Base-by-base conservation (phyloP, 495 filamentous ascomycete species). In the Aspergillus coremiiformis region DNA sequence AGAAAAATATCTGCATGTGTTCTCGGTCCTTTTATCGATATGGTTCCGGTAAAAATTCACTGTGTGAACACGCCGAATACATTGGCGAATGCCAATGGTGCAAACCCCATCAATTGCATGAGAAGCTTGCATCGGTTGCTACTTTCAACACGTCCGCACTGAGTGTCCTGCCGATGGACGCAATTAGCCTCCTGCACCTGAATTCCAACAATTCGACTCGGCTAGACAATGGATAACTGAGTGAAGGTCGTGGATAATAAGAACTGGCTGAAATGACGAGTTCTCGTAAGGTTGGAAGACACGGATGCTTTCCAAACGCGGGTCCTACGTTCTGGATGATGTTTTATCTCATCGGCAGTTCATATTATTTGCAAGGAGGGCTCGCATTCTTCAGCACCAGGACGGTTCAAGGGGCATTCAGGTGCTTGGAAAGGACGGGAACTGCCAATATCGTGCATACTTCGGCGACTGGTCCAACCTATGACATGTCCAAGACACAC, bases 401-500 rank as follows among this genome's bases (percentile, higher is more conserved):
- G 21, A 30, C 47, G 45, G 42, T 52, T 39, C 15, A 57, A 61
- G 52, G 58, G 58, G 55, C n/a, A 5, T 42, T 46, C 42, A 52
- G 30, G 41, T 43, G 33, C 29, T 23, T 15, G 29, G 14, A 15
- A 14, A 23, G 44, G 45, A 53, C 6, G 6, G 19, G 19, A 29
- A 15, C 15, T 21, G 17, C n/a, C 19, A 41, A 19, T 41, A 21
- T 41, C 37, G 3, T 21, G 37, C 61, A 60, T 60, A 51, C 47
- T 53, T 53, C 19, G 35, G 43, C 29, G n/a, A 51, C 51, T 42
- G 46, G 57, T 55, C 54, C 39, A 44, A 52, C 26, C 41, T 52
- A 24, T 56, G 50, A 55, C 54, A 60, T 55, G 53, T 49, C 43
- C 30, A 29, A 23, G 37, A 39, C 43, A 22, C 29, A 22, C 22